Evolutionary conservation across 495 filamentous ascomycete genomes (phyloP).

Genomic region (Haplographium delicatum): DNA sequence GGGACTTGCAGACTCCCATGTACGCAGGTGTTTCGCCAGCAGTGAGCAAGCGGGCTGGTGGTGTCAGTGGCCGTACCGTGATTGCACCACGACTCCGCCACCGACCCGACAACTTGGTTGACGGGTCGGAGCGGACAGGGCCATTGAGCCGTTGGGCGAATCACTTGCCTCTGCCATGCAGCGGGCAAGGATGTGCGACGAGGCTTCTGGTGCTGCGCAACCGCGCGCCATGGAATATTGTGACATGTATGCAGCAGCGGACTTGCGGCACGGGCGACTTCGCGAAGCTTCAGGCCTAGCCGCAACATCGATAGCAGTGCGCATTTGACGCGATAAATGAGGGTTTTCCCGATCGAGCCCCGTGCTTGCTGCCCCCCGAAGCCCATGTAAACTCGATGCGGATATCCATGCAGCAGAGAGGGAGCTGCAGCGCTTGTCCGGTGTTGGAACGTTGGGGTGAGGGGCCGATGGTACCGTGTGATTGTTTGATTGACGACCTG

Average conservation of each 20-base stretch:
- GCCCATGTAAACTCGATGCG: background rate
- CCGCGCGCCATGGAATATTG: background rate
- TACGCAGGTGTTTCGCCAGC: slow-evolving; percentile 6
- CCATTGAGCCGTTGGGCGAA: background rate
- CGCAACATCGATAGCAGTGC: background rate
- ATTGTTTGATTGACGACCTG: too few species aligned
- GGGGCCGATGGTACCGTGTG: too few species aligned
- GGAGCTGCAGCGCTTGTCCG: slow-evolving; percentile 10
- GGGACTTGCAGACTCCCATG: too few species aligned
- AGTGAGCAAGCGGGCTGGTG: background rate
- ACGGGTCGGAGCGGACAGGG: background rate
- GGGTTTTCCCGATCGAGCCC: background rate
- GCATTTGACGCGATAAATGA: background rate
- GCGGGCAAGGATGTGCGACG: background rate
- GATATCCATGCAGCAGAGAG: background rate
- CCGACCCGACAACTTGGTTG: slow-evolving; percentile 15
- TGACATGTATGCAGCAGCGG: slow-evolving; percentile 1
- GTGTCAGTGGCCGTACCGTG: background rate
- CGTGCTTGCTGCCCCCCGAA: background rate
- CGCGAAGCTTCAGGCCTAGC: background rate
- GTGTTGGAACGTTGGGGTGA: too few species aligned
- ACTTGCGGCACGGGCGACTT: background rate
- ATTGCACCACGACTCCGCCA: background rate
- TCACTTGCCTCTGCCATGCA: too few species aligned
- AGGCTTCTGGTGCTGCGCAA: background rate